Evolutionary conservation across 768 basidiomycete species (phyloP), one percentile per base, ranked within the genome.

Genomic region (Tylopilus intermedius): DNA sequence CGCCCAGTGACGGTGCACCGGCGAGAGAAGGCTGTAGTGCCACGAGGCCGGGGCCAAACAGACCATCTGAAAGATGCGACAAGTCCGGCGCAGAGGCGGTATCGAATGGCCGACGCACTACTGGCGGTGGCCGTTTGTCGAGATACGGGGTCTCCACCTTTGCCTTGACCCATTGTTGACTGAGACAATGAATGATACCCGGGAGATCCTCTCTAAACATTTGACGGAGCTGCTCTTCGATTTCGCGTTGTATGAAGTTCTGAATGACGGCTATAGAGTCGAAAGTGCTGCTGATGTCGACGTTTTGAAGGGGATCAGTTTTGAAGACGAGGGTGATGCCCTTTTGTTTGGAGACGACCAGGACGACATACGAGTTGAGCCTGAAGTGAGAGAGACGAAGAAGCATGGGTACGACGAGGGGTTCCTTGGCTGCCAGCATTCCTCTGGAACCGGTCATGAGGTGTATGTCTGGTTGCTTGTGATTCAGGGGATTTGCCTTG

Each of bases 271-370:
- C 92, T 57, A 99, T 95, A 4, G 91, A 93, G 71, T 99, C 96
- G 63, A 99, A 99, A 2, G 94, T 97, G 68, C 88, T 90, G 71
- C 89, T 94, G 67, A 99, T 98, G 65, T 98, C 91, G 49, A 99
- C 94, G 59, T 92, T 90, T 72, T 99, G 94, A 37, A 99, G 79
- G 2, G 96, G 96, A 71, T 99, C 96, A 33, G 96, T 98, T 74
- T 98, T 98, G 83, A 99, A 99, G 24, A 98, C 96, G 49, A 99
- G 83, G 0, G 96, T 98, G 66, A 98, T 97, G 40, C 96, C 96
- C 65, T 97, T 97, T 67, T 94, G 91, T 60, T 91, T 90, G 24
- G 94, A 97, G 52, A 99, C 91, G 62, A 98, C 94, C 53, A 99
- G 84, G 58, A 98, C 94, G 62, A 99, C 90, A 64, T 97, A 97